Evolutionary conservation across 148 eudicot genomes (phyloP), one percentile per base, ranked within the genome.

Genomic region (Nepenthes mirabilis): DNA sequence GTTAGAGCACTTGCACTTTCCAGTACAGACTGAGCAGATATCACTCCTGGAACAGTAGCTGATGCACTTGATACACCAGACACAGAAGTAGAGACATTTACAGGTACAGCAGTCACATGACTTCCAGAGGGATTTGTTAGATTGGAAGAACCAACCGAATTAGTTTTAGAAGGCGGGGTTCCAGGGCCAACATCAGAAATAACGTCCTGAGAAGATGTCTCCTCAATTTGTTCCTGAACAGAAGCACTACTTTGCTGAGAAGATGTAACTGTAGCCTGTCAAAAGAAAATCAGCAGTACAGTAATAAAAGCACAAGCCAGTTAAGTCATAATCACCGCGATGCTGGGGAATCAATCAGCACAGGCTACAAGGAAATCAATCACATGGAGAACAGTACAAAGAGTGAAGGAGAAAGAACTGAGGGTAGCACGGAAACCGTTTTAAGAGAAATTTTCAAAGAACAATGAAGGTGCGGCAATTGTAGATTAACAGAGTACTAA

Each of bases 151-250:
- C 78, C 71, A 57, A 74, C 72, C 11, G 67, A 36, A 70, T 80
- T 68, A 68, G 64, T 74, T 78, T 89, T 94, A 58, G 97, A 73
- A 47, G 95, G 77, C 14, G 90, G 97, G 53, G 95, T 94, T 68
- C 72, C 86, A 11, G 90, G 76, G 68, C 71, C 77, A 56, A 64
- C 63, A 55, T 93, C 96, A 59, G 82, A 58, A 66, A 43, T 77
- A 63, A 43, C 71, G 63, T 89, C 99, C 60, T 78, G 85, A 56
- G 77, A 73, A 69, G 74, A 36, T 33, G 79, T 64, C 75, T 82
- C 95, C 71, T 80, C 93, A 32, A 59, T 71, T 72, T 80, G 99
- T 62, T 94, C 99, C 60, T 45, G 83, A 47, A 63, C 36, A 23
- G 87, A 58, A 73, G 75, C 62, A 72, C 65, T 23, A 23, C 23